Conservation (phyloP, 2,329 filamentous ascomycete genomes). For the Knufia petricola region DNA sequence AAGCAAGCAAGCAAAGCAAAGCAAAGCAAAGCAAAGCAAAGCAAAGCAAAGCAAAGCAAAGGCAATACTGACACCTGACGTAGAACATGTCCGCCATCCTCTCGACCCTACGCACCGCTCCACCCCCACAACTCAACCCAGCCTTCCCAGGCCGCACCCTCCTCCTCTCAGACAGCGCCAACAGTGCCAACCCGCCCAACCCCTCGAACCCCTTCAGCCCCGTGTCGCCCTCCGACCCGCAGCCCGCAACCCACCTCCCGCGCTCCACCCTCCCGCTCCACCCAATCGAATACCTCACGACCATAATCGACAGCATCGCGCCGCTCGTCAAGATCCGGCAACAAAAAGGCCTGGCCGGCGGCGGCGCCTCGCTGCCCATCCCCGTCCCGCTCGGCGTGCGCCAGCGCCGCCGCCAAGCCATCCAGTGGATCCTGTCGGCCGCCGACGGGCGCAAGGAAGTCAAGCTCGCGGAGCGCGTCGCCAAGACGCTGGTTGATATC, state of each 20-base stretch:
- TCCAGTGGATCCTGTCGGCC: conserved; percentile 82
- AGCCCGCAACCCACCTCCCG: conserved; percentile 59
- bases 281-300: conserved; percentile 77
- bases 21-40: neutral
- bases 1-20: neutral
- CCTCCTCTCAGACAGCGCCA: conserved; percentile 9
- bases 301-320: conserved; percentile 86
- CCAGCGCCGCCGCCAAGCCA: conserved; percentile 67
- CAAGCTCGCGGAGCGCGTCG: conserved; percentile 67
- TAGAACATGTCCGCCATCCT: conserved; percentile 81
- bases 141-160: conserved; percentile 39
- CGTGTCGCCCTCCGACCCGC: conserved; percentile 24
- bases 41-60: neutral
- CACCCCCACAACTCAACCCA: conserved; percentile 66
- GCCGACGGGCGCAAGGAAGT: conserved; percentile 67
- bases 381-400: conserved; percentile 66
- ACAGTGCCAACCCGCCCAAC: conserved; percentile 40
- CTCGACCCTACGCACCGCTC: conserved; percentile 70
- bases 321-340: conserved; percentile 73
- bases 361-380: conserved; percentile 73
- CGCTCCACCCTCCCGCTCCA: conserved; percentile 74
- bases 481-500: conserved; percentile 76
- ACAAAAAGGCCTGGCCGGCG: conserved; percentile 70
- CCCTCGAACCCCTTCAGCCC: conserved; percentile 58
- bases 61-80: neutral